phyloP scores from a whole-genome alignment of 495 filamentous ascomycete species.

The Hypoxylon lienhwacheense region DNA sequence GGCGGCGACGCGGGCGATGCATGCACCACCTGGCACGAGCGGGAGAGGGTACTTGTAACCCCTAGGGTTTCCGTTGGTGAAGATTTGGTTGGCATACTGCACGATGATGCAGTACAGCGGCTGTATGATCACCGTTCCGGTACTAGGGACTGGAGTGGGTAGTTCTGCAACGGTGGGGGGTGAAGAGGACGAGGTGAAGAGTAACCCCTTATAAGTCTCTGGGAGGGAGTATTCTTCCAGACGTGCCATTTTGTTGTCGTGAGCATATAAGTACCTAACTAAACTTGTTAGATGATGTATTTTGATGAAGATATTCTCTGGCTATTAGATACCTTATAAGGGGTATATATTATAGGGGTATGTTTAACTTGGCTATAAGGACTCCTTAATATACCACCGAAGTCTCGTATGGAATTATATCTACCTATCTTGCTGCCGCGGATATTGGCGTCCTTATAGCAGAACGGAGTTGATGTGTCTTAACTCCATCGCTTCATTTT shows the following conservation, averaged over 20 bases:
- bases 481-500: conserved; percentile 19
- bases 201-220: conserved; percentile 28
- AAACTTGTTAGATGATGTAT: neutral
- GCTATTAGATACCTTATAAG: too few species aligned
- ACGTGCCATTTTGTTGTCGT: conserved; percentile 9
- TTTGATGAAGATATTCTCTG: too few species aligned
- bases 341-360: too few species aligned
- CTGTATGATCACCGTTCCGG: conserved; percentile 28
- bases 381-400: too few species aligned
- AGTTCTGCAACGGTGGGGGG: conserved; percentile 22
- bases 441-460: neutral
- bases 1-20: conserved; percentile 49
- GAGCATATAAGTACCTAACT: too few species aligned
- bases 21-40: conserved; percentile 28
- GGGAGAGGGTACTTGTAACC: conserved; percentile 35
- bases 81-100: conserved; percentile 33
- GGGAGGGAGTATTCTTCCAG: conserved; percentile 17
- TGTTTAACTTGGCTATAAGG: neutral
- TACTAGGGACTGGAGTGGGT: conserved; percentile 25
- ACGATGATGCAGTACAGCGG: conserved; percentile 32
- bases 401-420: neutral
- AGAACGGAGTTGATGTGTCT: conserved; percentile 17
- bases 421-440: neutral
- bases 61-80: conserved; percentile 32
- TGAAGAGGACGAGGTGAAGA: conserved; percentile 31